Evolutionary conservation across 495 filamentous ascomycete genomes (phyloP).

Genomic region (Annulohypoxylon bovei): DNA sequence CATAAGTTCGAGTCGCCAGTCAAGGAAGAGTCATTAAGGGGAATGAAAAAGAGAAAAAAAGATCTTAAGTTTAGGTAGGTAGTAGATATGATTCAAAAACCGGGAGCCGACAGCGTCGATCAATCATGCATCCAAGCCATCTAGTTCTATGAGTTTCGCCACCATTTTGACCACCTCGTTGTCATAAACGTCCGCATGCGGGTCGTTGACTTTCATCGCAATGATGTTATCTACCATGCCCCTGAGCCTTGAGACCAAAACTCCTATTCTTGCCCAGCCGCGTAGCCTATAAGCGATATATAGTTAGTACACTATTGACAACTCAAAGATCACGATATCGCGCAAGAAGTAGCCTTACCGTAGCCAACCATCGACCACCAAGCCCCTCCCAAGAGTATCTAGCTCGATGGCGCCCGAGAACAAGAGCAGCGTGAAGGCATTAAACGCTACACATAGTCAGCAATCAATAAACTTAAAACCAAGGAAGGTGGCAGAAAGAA

Average conservation of each 20-base stretch:
- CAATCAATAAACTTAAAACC: neutral
- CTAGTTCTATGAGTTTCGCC: slow-evolving; percentile 81
- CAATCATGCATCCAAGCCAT: slow-evolving; percentile 77
- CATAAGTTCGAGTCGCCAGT: too few species aligned
- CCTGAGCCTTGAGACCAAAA: slow-evolving; percentile 82
- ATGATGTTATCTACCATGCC: slow-evolving; percentile 88
- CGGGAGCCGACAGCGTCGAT: neutral
- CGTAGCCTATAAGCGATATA: slow-evolving; percentile 58
- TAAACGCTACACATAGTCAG: slow-evolving; percentile 71
- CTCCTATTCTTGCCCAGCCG: slow-evolving; percentile 95
- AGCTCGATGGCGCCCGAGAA: slow-evolving; percentile 86
- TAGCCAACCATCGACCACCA: slow-evolving; percentile 94
- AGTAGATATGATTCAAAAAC: neutral
- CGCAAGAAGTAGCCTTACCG: slow-evolving; percentile 48
- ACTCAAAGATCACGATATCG: neutral
- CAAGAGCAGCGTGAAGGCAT: slow-evolving; percentile 87
- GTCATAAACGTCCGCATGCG: slow-evolving; percentile 64
- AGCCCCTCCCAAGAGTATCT: slow-evolving; percentile 86
- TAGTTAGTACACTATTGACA: neutral
- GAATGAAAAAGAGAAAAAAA: neutral
- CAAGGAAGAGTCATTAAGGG: neutral
- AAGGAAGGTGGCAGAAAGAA: slow-evolving; percentile 31
- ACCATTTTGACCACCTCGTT: slow-evolving; percentile 80
- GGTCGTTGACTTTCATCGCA: slow-evolving; percentile 80
- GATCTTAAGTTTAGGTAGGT: slow-evolving; percentile 1